Evolutionary conservation across 768 basidiomycete species (phyloP).

Genomic region (Boletus pseudopeckii): DNA sequence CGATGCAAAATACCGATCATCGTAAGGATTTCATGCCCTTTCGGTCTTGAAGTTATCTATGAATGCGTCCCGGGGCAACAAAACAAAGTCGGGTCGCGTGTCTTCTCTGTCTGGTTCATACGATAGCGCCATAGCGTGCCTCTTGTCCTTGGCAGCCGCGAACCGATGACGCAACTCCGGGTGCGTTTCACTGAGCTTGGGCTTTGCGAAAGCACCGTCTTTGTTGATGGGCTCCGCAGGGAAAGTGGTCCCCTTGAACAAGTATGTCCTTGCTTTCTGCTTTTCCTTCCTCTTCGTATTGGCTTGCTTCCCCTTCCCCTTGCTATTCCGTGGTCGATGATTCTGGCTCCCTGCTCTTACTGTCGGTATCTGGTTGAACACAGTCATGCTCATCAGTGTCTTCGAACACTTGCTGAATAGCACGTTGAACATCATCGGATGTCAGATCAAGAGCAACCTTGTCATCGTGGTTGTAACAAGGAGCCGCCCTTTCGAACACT

Average conservation of each 20-base stretch:
- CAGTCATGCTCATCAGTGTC: not conserved
- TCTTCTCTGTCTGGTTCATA: conserved; percentile 6
- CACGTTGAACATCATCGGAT: not conserved
- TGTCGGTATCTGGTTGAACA: not conserved
- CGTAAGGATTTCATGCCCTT: conserved; percentile 17
- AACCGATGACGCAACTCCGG: conserved; percentile 9
- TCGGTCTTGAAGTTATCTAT: no score
- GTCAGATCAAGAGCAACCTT: not conserved
- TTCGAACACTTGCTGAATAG: not conserved
- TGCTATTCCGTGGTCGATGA: not conserved
- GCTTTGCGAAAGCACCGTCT: not conserved
- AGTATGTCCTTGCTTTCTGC: not conserved
- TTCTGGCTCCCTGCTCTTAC: not conserved
- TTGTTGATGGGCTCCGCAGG: conserved; percentile 1
- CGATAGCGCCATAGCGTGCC: conserved; percentile 2
- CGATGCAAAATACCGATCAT: not conserved
- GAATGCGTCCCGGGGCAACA: conserved; percentile 3
- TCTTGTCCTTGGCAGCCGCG: not conserved
- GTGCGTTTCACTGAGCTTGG: not conserved
- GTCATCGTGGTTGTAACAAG: not conserved
- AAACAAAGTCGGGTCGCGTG: conserved; percentile 9
- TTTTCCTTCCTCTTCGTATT: not conserved
- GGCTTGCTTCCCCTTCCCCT: not conserved
- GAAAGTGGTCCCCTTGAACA: conserved; percentile 3
- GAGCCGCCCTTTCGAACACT: not conserved